A percentile compares a stretch with the other conserved stretches of the same genome.
Evolutionary conservation across 208 protist genomes (phyloP).

Genomic region (Trichomonas gallinae): DNA sequence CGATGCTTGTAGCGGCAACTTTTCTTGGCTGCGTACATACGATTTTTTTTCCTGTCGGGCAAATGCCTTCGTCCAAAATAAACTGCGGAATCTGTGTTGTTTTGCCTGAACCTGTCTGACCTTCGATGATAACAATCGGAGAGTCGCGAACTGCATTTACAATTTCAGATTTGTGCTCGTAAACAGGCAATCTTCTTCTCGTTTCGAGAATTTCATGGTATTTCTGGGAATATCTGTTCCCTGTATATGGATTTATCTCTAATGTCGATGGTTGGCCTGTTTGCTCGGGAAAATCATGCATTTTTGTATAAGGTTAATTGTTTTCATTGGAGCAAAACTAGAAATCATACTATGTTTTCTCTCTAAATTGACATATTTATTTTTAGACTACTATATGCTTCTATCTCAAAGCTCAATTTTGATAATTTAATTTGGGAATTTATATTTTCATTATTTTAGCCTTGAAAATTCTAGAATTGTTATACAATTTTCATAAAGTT

Average conservation of each 20-base stretch:
- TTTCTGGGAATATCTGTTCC: not conserved
- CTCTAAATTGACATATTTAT: no score
- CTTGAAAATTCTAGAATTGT: no score
- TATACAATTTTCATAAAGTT: no score
- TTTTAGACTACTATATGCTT: no score
- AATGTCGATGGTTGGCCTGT: not conserved
- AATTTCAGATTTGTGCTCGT: not conserved
- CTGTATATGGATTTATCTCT: not conserved
- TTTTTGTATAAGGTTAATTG: no score
- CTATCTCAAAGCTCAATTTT: no score
- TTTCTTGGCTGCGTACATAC: not conserved
- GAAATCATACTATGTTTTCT: no score
- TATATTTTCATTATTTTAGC: no score
- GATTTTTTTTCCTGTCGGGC: not conserved
- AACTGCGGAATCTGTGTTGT: not conserved
- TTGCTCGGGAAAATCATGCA: no score
- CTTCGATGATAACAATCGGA: not conserved
- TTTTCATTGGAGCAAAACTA: no score
- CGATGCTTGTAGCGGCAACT: conserved; percentile 7
- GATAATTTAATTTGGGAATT: no score
- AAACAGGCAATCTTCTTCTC: not conserved
- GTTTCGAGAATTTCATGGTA: not conserved
- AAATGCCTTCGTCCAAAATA: not conserved
- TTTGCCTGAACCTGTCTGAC: not conserved
- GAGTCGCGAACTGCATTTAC: not conserved